Base-by-base conservation (phyloP, 2,329 filamentous ascomycete genomes). In the Cladorrhinum sp. region DNA sequence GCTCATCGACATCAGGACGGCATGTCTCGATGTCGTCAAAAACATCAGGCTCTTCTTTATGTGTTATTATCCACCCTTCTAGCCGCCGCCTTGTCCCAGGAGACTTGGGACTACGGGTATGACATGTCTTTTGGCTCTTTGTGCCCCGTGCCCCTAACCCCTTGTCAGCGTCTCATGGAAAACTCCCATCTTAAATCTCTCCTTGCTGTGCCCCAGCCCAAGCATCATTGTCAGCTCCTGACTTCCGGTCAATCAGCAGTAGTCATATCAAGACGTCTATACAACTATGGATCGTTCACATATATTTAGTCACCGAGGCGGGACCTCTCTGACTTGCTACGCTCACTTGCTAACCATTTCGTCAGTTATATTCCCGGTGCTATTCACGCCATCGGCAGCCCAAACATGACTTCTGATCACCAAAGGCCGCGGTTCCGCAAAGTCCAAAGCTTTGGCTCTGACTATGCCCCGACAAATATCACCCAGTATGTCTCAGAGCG, bases 401-500 rank as follows among this genome's bases (percentile, higher is more conserved):
- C 61, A 70, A 82, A 72, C 45, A 90, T 90, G 87, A 77, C 83
- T 59, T 76, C 82, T 38, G 72, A 78, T 67, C 70, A 72, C 55
- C 73, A 79, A 56, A 77, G 76, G 59, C 76, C 80, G 51, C 84
- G 88, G 70, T 98, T 98, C 77, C 91, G 88, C 73, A 89, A 88
- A 69, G 81, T 96, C 53, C 92, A 96, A 72, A 87, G 85, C 70
- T 96, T 99, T 78, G 83, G 89, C 66, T 89, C 91, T 7, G 91
- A 97, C 72, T 99, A 97, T 78, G 92, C 93, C 12, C 90, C 93
- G 10, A 90, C 90, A 64, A 86, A 83, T 58, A 90, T 99, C 75
- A 93, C 92, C 22, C 93, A 97, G 74, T 99, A 99, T 90, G 92
- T 96, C 71, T 99, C 95, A 5, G 86, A 92, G 68, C 84, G 92